Conservation (phyloP, 495 filamentous ascomycete species). For the Penicillium verhagenii region DNA sequence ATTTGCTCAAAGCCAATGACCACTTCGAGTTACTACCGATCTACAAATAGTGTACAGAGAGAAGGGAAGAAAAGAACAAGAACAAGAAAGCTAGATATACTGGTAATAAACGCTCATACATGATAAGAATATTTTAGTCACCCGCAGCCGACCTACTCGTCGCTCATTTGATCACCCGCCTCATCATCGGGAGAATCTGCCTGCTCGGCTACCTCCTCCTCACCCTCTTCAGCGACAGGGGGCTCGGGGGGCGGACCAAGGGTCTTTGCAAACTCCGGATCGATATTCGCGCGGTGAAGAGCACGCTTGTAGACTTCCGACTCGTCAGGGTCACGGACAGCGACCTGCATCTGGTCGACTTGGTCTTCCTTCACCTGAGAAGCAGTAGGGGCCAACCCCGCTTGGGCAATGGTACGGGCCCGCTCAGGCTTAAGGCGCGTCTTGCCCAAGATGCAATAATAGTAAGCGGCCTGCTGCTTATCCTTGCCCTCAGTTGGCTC, state of each 20-base stretch:
- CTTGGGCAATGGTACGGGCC: conserved; percentile 45
- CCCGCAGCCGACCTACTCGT: no score
- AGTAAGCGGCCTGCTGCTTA: conserved; percentile 75
- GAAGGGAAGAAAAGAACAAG: no score
- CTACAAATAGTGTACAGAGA: not conserved
- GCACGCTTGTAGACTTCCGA: conserved; percentile 51
- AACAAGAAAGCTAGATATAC: no score
- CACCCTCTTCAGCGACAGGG: conserved; percentile 20
- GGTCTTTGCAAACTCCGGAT: conserved; percentile 42
- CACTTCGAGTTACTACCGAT: no score
- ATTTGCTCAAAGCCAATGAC: no score
- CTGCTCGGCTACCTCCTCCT: conserved; percentile 2
- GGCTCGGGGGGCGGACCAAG: conserved; percentile 40
- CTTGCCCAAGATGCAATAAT: conserved; percentile 81
- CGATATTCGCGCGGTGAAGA: conserved; percentile 42
- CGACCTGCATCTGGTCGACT: conserved; percentile 56
- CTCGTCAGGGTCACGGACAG: conserved; percentile 52
- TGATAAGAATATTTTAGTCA: no score
- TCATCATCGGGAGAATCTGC: no score
- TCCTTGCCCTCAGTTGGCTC: conserved; percentile 50
- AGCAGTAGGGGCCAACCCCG: conserved; percentile 40
- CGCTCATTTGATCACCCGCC: conserved; percentile 18
- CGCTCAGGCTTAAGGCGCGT: conserved; percentile 59
- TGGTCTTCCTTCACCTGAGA: conserved; percentile 42
- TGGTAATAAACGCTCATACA: no score